A percentile compares a stretch with the other conserved stretches of the same genome.
These are phyloP conservation scores for Fraxinus xanthoxyloides DNA, from an alignment of 305 asterid species.

Conservation along the genomic window DNA sequence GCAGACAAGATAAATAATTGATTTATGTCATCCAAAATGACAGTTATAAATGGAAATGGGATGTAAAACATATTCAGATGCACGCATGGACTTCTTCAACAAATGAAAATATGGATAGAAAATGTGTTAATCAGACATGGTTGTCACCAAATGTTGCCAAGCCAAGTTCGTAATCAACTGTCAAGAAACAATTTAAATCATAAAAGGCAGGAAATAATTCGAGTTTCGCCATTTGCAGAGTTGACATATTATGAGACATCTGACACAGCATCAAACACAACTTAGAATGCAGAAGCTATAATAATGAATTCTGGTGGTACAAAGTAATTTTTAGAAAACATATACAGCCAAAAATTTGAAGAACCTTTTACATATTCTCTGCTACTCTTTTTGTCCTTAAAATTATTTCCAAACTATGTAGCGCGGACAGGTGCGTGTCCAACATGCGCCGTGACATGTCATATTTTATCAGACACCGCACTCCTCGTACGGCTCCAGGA, in stretches of 20 bases:
- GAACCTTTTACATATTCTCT: background rate
- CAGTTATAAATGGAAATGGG: background rate
- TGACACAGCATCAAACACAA: background rate
- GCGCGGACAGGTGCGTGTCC: background rate
- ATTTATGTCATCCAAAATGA: background rate
- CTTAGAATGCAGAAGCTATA: background rate
- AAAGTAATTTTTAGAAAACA: background rate
- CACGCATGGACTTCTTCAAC: background rate
- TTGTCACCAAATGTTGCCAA: background rate
- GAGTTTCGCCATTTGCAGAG: background rate
- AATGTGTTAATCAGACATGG: background rate
- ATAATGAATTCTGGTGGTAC: background rate
- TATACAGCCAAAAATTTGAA: background rate
- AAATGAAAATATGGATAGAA: background rate
- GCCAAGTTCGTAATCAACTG: background rate
- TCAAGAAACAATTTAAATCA: background rate
- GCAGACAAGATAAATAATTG: slow-evolving; percentile 32
- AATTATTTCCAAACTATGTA: background rate
- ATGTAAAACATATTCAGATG: background rate
- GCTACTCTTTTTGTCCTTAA: background rate
- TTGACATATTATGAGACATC: background rate
- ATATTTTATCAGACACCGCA: background rate
- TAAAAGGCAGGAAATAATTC: background rate
- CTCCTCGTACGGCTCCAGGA: background rate
- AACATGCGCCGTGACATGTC: background rate